These are phyloP conservation scores for Starmerella kuoi DNA, from an alignment of 805 yeast species.

Conservation along the genomic window DNA sequence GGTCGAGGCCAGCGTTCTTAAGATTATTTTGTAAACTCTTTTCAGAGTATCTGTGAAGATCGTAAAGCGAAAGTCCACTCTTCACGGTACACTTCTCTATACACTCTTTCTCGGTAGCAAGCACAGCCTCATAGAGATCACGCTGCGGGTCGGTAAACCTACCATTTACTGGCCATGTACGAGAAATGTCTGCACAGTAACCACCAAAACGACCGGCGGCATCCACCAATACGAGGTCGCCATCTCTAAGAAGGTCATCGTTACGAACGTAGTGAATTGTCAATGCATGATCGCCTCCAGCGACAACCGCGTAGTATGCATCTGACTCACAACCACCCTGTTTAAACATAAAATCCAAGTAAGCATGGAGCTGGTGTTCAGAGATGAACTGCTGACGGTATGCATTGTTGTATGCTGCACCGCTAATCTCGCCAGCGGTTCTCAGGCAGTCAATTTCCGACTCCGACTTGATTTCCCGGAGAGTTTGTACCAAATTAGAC, in stretches of 20 bases:
- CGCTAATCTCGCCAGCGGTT: conserved; percentile 68
- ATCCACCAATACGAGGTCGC: conserved; percentile 81
- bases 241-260: conserved; percentile 64
- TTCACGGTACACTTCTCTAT: conserved; percentile 54
- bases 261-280: conserved; percentile 91
- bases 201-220: conserved; percentile 94
- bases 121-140: conserved; percentile 79
- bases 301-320: conserved; percentile 93
- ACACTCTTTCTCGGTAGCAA: conserved; percentile 68
- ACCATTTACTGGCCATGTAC: conserved; percentile 89
- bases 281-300: conserved; percentile 80
- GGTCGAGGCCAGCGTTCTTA: conserved; percentile 55
- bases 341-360: conserved; percentile 67
- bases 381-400: conserved; percentile 46
- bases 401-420: conserved; percentile 73
- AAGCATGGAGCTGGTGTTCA: conserved; percentile 71
- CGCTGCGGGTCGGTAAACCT: conserved; percentile 63
- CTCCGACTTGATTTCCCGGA: conserved; percentile 59
- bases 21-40: conserved; percentile 48
- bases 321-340: conserved; percentile 79
- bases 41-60: conserved; percentile 62
- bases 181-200: conserved; percentile 86
- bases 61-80: conserved; percentile 47
- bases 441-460: conserved; percentile 72
- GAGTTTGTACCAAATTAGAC: conserved; percentile 20